Evolutionary conservation across 2,329 filamentous ascomycete species (phyloP).

Genomic region (Talaromyces rugulosus): DNA sequence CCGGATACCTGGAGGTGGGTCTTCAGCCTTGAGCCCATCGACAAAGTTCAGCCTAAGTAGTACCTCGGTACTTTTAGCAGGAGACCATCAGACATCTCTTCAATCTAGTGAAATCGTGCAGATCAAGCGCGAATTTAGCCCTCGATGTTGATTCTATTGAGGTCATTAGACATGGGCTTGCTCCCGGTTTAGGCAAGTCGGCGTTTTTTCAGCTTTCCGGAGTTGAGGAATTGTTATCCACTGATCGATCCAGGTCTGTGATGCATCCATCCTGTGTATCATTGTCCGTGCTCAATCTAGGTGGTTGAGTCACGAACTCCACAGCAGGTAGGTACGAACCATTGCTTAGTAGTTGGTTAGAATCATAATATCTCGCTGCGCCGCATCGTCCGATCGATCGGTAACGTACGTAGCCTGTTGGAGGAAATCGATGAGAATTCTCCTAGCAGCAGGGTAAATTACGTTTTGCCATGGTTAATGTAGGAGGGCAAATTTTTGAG

Average conservation of each 20-base stretch:
- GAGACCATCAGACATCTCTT: neutral
- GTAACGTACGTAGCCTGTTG: too few species aligned
- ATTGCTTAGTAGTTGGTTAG: neutral
- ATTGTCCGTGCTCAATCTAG: neutral
- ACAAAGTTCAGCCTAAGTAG: neutral
- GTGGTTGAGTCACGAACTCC: neutral
- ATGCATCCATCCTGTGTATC: neutral
- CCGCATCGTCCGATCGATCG: neutral
- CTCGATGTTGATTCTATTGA: neutral
- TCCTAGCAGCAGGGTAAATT: neutral
- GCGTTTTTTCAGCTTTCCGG: neutral
- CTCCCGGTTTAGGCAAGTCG: neutral
- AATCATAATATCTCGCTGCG: neutral
- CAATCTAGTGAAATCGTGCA: neutral
- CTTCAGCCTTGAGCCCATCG: neutral
- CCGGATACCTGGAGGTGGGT: neutral
- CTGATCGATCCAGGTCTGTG: neutral
- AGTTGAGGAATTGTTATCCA: neutral
- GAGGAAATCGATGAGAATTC: too few species aligned
- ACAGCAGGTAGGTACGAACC: neutral
- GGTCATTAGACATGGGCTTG: neutral
- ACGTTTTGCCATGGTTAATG: neutral
- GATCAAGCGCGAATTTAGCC: neutral
- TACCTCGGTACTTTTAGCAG: neutral
- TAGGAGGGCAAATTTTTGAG: neutral